Conservation (phyloP, 2,329 filamentous ascomycete species). For the Huntiella savannae region DNA sequence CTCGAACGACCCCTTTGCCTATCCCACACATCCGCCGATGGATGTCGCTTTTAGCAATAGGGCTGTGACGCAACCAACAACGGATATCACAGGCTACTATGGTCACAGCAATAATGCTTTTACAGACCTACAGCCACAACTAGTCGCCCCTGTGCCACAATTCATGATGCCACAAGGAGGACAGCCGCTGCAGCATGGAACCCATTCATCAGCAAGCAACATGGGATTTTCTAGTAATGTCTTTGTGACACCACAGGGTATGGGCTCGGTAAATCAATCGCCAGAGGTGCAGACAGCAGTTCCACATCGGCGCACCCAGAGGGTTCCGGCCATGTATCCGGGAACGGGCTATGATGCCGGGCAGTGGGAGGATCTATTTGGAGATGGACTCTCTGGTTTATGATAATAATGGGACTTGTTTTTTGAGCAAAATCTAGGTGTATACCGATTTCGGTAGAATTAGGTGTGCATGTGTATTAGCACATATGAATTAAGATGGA, state of each 20-base stretch:
- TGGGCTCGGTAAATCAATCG: background rate
- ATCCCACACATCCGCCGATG: constrained; percentile 58
- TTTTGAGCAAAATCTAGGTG: background rate
- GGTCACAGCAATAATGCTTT: constrained; percentile 17
- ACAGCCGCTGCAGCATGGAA: background rate
- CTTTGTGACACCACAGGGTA: constrained; percentile 1
- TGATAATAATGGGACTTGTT: constrained; percentile 14
- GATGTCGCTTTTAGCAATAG: constrained; percentile 21
- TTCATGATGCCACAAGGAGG: constrained; percentile 34
- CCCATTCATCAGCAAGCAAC: background rate
- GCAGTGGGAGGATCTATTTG: constrained; percentile 28
- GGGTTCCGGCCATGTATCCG: constrained; percentile 26
- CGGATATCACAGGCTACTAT: constrained; percentile 19
- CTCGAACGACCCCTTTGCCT: constrained; percentile 58
- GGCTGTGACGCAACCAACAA: constrained; percentile 17
- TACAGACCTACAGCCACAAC: constrained; percentile 53
- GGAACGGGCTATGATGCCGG: constrained; percentile 24
- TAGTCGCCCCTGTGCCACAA: constrained; percentile 50
- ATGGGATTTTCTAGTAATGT: constrained; percentile 4
- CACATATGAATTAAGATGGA: background rate
- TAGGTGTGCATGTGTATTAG: background rate
- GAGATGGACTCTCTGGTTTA: constrained; percentile 26
- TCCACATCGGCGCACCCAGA: background rate
- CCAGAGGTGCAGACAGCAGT: background rate
- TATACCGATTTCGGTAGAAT: background rate